These are phyloP conservation scores for Lenwebbia sp. DNA, from an alignment of 345 rosid species.

Conservation along the genomic window DNA sequence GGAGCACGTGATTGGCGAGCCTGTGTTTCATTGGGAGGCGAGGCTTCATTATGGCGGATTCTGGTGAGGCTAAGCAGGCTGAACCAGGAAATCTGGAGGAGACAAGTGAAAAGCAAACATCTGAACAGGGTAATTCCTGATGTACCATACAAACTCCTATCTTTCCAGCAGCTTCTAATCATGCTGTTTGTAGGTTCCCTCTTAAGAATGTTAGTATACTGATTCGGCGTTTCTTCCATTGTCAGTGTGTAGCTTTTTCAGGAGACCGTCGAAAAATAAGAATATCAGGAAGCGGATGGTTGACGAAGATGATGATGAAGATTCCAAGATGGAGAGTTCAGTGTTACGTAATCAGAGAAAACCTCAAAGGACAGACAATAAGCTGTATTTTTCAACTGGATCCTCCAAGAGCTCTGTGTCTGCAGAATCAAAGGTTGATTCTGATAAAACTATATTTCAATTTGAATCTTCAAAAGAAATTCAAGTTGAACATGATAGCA, in stretches of 20 bases:
- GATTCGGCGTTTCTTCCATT: conserved; percentile 12
- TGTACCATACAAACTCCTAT: not conserved
- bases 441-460: conserved; percentile 35
- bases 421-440: conserved; percentile 13
- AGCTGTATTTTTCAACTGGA: conserved; percentile 61
- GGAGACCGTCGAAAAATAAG: conserved; percentile 57
- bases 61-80: conserved; percentile 13
- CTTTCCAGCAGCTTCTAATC: not conserved
- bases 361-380: conserved; percentile 35
- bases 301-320: conserved; percentile 36
- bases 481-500: conserved; percentile 75
- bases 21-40: not conserved
- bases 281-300: conserved; percentile 62
- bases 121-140: conserved; percentile 28
- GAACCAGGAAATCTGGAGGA: not conserved
- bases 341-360: conserved; percentile 41
- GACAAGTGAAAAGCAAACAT: conserved; percentile 6
- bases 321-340: conserved; percentile 28
- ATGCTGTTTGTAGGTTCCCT: not conserved
- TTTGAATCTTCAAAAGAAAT: conserved; percentile 82
- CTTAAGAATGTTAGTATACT: not conserved
- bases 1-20: not conserved
- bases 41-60: conserved; percentile 26
- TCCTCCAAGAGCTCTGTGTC: conserved; percentile 31
- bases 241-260: conserved; percentile 70